phyloP scores from a whole-genome alignment of 1,284 basidiomycete genomes.

The Moniliophthora roreri region DNA sequence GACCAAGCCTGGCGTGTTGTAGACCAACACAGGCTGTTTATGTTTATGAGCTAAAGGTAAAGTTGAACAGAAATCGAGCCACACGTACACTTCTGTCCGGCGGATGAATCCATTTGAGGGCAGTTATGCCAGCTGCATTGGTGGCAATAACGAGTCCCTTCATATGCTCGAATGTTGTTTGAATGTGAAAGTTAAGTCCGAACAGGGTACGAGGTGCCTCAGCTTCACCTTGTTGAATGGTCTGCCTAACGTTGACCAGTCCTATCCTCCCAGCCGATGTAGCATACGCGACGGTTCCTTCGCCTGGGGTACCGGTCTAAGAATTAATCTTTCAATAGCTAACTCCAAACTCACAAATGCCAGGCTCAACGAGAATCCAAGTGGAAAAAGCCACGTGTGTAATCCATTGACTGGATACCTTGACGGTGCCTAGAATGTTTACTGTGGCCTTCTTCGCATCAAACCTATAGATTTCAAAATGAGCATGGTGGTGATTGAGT shows the following conservation, averaged over 20 bases:
- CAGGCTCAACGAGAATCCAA: conserved; percentile 40
- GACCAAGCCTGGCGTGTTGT: conserved; percentile 56
- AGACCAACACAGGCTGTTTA: conserved; percentile 57
- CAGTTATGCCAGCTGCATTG: conserved; percentile 46
- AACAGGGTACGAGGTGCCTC: conserved; percentile 24
- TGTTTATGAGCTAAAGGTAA: conserved; percentile 25
- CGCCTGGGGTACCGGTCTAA: conserved; percentile 34
- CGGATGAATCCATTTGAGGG: conserved; percentile 53
- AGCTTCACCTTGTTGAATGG: conserved; percentile 26
- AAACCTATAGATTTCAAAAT: conserved; percentile 23
- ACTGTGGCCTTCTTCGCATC: conserved; percentile 24
- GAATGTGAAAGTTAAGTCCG: conserved; percentile 32
- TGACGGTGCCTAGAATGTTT: conserved; percentile 29
- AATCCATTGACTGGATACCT: conserved; percentile 51
- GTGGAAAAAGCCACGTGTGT: conserved; percentile 54
- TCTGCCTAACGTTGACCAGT: conserved; percentile 53
- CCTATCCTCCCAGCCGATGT: conserved; percentile 58
- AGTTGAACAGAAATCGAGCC: conserved; percentile 34
- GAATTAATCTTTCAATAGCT: conserved; percentile 19
- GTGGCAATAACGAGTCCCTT: conserved; percentile 26
- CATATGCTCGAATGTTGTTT: conserved; percentile 31
- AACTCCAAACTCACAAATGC: conserved; percentile 34
- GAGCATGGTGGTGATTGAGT: not conserved
- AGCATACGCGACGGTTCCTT: conserved; percentile 57
- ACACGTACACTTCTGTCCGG: conserved; percentile 38